These are phyloP conservation scores for Decorospora gaudefroyi DNA, from an alignment of 2,329 filamentous ascomycete genomes.

Conservation along the genomic window DNA sequence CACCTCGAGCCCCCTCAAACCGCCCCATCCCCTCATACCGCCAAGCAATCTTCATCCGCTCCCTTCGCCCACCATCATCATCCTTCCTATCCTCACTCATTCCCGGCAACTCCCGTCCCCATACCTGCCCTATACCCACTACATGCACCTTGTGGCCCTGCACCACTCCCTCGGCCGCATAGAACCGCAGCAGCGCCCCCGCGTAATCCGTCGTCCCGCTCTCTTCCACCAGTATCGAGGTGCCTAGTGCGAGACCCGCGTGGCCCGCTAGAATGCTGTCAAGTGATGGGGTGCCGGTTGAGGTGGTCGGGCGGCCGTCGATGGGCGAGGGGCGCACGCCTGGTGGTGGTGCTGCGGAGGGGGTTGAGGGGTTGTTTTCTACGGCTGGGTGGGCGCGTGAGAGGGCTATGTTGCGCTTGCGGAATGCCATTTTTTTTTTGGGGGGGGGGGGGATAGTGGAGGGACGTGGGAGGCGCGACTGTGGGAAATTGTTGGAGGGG, in stretches of 20 bases:
- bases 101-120: slow-evolving; percentile 83
- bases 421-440: slow-evolving; percentile 63
- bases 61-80: slow-evolving; percentile 34
- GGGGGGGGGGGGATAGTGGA: too few species aligned
- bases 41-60: slow-evolving; percentile 98
- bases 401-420: slow-evolving; percentile 67
- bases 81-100: slow-evolving; percentile 56
- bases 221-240: slow-evolving; percentile 80
- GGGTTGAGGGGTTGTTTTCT: slow-evolving; percentile 17
- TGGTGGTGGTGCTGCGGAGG: slow-evolving; percentile 21
- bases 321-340: slow-evolving; percentile 82
- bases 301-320: slow-evolving; percentile 85
- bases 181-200: slow-evolving; percentile 81
- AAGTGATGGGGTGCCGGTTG: slow-evolving; percentile 84
- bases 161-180: slow-evolving; percentile 87
- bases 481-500: slow-evolving; percentile 15
- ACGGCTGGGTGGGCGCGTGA: slow-evolving; percentile 44
- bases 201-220: slow-evolving; percentile 93
- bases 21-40: slow-evolving; percentile 85
- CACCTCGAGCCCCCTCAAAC: slow-evolving; percentile 69
- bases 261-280: slow-evolving; percentile 87
- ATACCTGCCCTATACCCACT: slow-evolving; percentile 75
- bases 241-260: slow-evolving; percentile 80
- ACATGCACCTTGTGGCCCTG: slow-evolving; percentile 90
- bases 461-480: slow-evolving; percentile 10